A percentile compares a stretch with the other conserved stretches of the same genome.
These are phyloP conservation scores for Hymenoscyphus salicellus DNA, from an alignment of 2,329 filamentous ascomycete species.

Conservation along the genomic window DNA sequence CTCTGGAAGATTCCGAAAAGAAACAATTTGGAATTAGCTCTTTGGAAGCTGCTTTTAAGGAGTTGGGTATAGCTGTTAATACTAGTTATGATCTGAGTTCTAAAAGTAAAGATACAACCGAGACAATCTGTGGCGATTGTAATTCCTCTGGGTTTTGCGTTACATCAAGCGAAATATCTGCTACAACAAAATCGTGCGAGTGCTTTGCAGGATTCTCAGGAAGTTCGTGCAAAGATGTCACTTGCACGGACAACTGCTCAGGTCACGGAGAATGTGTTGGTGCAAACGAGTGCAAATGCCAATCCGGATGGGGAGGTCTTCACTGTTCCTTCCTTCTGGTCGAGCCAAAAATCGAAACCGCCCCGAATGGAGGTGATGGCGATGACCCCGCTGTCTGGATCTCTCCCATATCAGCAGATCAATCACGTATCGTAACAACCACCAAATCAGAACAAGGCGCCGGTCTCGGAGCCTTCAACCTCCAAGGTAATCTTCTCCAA, in stretches of 20 bases:
- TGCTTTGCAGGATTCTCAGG: conserved; percentile 3
- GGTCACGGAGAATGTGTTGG: background rate
- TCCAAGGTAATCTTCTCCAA: background rate
- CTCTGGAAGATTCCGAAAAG: background rate
- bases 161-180: background rate
- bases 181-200: background rate
- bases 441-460: background rate
- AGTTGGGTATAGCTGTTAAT: background rate
- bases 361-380: background rate
- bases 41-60: background rate
- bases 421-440: conserved; percentile 1
- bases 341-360: conserved; percentile 1
- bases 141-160: background rate
- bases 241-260: conserved; percentile 1
- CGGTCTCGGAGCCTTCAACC: background rate
- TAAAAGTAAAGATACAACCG: background rate
- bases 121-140: background rate
- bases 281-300: background rate
- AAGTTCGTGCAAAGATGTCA: background rate
- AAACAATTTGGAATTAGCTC: background rate
- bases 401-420: background rate
- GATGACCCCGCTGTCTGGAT: conserved; percentile 6
- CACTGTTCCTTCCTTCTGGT: background rate
- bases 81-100: background rate
- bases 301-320: background rate